Conservation (phyloP, 2,329 filamentous ascomycete genomes). For the Epichloe scottii region DNA sequence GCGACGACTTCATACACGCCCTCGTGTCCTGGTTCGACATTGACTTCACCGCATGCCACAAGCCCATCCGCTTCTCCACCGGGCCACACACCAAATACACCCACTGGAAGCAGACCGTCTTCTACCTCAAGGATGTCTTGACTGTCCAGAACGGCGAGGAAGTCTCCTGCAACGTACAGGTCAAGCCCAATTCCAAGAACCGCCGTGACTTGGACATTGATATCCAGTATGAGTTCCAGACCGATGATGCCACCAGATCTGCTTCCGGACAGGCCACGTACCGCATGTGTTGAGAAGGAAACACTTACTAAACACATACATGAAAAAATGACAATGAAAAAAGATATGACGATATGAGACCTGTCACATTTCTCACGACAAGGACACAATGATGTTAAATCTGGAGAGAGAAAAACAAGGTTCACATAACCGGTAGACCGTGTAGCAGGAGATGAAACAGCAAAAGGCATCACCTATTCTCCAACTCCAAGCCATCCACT, state of each 20-base stretch:
- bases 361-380: too few species aligned
- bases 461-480: too few species aligned
- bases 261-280: conserved; percentile 64
- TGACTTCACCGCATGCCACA: conserved; percentile 96
- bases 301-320: background rate
- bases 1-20: conserved; percentile 92
- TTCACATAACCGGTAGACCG: too few species aligned
- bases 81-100: conserved; percentile 98
- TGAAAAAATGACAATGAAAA: background rate
- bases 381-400: too few species aligned
- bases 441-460: too few species aligned
- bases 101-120: conserved; percentile 99
- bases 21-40: conserved; percentile 99
- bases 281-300: conserved; percentile 51
- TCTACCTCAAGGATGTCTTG: conserved; percentile 88
- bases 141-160: conserved; percentile 82
- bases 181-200: conserved; percentile 89
- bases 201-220: conserved; percentile 87
- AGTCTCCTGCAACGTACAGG: conserved; percentile 60
- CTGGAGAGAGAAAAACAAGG: too few species aligned
- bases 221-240: conserved; percentile 70
- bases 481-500: too few species aligned
- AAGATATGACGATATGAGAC: background rate
- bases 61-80: conserved; percentile 91
- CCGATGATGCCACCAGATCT: conserved; percentile 56